Conservation (phyloP, 208 protist species). For the Naegleria gruberi region DNA sequence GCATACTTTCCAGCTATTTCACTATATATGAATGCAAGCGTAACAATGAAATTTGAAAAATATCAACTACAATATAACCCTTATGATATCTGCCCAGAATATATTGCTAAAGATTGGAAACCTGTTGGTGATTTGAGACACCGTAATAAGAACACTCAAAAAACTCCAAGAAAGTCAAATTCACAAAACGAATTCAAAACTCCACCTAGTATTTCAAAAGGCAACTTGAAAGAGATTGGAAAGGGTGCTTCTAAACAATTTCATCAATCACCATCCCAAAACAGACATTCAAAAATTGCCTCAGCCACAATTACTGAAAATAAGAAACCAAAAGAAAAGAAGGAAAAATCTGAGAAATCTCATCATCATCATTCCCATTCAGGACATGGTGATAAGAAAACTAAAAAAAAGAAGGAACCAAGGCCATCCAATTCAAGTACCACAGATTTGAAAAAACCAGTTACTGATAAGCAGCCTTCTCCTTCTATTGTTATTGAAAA, state of each 20-base stretch:
- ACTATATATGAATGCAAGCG: conserved; percentile 32
- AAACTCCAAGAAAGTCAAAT: not conserved
- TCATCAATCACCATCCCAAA: not conserved
- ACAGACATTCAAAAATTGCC: not conserved
- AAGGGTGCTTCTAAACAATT: not conserved
- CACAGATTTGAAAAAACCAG: not conserved
- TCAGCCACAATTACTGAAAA: not conserved
- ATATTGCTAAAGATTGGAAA: not conserved
- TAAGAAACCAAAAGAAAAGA: too few relatives aligned
- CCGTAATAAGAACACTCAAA: not conserved
- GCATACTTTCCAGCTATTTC: conserved; percentile 34
- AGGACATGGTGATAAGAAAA: not conserved
- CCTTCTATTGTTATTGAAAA: not conserved
- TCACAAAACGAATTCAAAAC: not conserved
- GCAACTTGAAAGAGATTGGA: not conserved
- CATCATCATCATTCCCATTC: not conserved
- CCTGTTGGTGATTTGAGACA: not conserved
- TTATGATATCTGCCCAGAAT: not conserved
- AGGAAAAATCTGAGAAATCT: too few relatives aligned
- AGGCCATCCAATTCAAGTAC: not conserved
- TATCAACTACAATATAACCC: not conserved
- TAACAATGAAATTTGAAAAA: conserved; percentile 30
- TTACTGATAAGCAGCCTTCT: not conserved
- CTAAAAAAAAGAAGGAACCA: not conserved
- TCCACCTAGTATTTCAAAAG: not conserved